A percentile compares a stretch with the other conserved stretches of the same genome.
Evolutionary conservation across 2,329 filamentous ascomycete genomes (phyloP).

Genomic region (Xylaria sp.): DNA sequence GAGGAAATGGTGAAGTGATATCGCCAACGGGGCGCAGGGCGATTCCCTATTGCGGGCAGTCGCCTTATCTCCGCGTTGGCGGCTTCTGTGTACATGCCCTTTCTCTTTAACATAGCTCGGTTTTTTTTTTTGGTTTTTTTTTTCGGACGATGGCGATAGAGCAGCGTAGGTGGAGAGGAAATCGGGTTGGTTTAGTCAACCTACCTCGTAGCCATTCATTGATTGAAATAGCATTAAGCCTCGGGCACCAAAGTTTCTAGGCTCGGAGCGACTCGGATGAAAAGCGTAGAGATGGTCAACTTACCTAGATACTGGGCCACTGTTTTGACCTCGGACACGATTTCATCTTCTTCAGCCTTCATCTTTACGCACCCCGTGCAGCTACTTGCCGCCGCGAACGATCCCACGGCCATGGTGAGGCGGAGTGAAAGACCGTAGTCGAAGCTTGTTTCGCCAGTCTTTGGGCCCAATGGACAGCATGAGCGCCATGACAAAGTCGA

Average conservation of each 20-base stretch:
- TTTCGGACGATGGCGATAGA: too few relatives aligned
- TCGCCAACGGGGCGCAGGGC: too few relatives aligned
- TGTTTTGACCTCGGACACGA: neutral
- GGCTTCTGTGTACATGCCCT: too few relatives aligned
- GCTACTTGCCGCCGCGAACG: slow-evolving; percentile 16
- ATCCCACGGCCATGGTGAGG: slow-evolving; percentile 31
- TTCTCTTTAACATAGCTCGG: too few relatives aligned
- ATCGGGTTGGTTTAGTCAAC: neutral
- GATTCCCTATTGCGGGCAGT: too few relatives aligned
- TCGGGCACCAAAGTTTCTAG: neutral
- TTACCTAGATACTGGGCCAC: slow-evolving; percentile 9
- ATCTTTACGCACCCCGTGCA: slow-evolving; percentile 38
- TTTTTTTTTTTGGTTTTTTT: too few relatives aligned
- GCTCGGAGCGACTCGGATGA: neutral
- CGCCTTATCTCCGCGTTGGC: too few relatives aligned
- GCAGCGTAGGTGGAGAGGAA: neutral
- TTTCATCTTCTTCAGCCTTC: slow-evolving; percentile 32
- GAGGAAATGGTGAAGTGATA: neutral
- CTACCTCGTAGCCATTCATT: neutral
- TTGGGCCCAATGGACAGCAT: neutral
- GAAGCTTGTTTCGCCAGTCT: neutral
- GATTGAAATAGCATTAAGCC: neutral
- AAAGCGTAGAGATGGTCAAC: neutral
- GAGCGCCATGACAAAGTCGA: neutral
- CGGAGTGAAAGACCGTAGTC: neutral